Conservation (phyloP, 2,329 filamentous ascomycete species). For the Penicillium sp. region DNA sequence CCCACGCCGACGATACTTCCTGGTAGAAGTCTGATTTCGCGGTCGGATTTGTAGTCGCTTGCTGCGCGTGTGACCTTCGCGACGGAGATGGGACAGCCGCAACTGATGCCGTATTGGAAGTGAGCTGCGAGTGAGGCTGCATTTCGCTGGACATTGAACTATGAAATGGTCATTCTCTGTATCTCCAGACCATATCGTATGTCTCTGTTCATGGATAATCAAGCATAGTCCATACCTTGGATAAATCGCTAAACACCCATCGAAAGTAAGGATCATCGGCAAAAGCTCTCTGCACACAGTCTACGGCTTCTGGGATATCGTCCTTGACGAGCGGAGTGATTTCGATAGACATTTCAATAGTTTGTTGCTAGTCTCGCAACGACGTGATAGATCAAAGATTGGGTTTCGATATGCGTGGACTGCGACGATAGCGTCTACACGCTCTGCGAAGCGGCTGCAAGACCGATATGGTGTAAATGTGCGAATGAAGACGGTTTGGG, state of each 20-base stretch:
- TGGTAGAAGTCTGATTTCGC: constrained; percentile 8
- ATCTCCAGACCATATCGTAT: neutral
- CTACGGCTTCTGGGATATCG: constrained; percentile 60
- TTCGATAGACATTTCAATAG: constrained; percentile 46
- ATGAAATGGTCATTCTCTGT: constrained; percentile 10
- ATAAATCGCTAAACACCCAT: constrained; percentile 57
- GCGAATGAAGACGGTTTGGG: constrained; percentile 29
- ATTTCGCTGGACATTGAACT: constrained; percentile 58
- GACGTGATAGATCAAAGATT: constrained; percentile 11
- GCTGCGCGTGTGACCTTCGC: constrained; percentile 52
- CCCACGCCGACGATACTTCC: constrained; percentile 60
- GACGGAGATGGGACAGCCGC: constrained; percentile 61
- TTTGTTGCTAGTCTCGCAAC: constrained; percentile 17
- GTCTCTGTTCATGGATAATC: no score
- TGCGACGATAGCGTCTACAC: constrained; percentile 26
- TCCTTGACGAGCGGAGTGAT: constrained; percentile 51
- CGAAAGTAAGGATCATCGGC: constrained; percentile 60
- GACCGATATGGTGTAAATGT: constrained; percentile 31
- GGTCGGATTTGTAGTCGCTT: constrained; percentile 16
- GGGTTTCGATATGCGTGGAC: constrained; percentile 14
- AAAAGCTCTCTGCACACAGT: constrained; percentile 62
- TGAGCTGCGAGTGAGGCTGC: constrained; percentile 58
- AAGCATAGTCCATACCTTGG: constrained; percentile 44
- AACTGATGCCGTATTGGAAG: constrained; percentile 62
- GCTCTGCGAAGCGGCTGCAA: constrained; percentile 28